These are phyloP conservation scores for Hypoxylon sp. DNA, from an alignment of 2,329 filamentous ascomycete species.

Conservation along the genomic window DNA sequence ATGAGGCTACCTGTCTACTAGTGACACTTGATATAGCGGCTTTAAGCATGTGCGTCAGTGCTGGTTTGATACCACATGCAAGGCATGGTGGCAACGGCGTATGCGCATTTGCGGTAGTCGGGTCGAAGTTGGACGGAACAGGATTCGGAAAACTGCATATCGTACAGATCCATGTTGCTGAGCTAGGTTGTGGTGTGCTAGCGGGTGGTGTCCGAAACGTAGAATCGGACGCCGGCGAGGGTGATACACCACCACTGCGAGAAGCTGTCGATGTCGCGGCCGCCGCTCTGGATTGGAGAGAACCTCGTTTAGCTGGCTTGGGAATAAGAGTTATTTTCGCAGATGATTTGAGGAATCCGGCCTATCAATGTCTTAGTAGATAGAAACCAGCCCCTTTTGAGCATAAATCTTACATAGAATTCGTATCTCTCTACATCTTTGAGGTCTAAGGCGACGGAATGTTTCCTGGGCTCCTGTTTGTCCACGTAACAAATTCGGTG, in stretches of 20 bases:
- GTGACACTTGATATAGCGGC: constrained; percentile 84
- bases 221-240: constrained; percentile 47
- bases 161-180: constrained; percentile 92
- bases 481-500: constrained; percentile 97
- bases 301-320: constrained; percentile 79
- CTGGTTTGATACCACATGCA: constrained; percentile 94
- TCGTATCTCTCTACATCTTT: constrained; percentile 93
- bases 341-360: constrained; percentile 94
- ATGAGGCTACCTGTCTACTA: constrained; percentile 57
- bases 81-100: constrained; percentile 89
- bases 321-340: constrained; percentile 91
- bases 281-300: constrained; percentile 69
- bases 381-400: constrained; percentile 1
- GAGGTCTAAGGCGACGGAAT: constrained; percentile 87
- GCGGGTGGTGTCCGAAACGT: constrained; percentile 60
- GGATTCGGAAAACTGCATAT: constrained; percentile 97
- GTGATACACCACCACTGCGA: constrained; percentile 61
- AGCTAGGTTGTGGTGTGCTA: constrained; percentile 66
- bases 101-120: constrained; percentile 81
- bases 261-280: constrained; percentile 63
- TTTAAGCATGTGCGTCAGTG: constrained; percentile 85
- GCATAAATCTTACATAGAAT: constrained; percentile 76
- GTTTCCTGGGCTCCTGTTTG: constrained; percentile 84
- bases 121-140: constrained; percentile 93
- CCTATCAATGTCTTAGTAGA: constrained; percentile 62